A percentile compares a stretch with the other conserved stretches of the same genome.
Evolutionary conservation across 2,329 filamentous ascomycete species (phyloP).

Genomic region (Monilinia fructicola): DNA sequence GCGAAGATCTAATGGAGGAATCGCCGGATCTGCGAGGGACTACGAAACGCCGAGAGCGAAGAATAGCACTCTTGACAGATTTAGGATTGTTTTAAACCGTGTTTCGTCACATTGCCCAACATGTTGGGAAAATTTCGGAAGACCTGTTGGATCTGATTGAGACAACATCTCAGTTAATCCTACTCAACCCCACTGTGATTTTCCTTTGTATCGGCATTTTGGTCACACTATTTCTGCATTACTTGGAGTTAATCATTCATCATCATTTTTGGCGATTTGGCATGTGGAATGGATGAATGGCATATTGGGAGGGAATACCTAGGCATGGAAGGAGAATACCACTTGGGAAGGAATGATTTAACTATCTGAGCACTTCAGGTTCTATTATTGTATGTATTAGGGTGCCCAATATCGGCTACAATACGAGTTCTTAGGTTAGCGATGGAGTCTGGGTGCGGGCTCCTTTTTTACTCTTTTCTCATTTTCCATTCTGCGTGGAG

Average conservation of each 20-base stretch:
- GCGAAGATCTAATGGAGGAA: constrained; percentile 10
- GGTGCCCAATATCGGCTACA: neutral
- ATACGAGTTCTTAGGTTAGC: constrained; percentile 9
- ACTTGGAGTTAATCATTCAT: constrained; percentile 13
- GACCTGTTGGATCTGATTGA: no score
- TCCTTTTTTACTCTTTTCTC: neutral
- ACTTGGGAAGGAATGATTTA: neutral
- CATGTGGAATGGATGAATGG: constrained; percentile 12
- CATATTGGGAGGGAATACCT: constrained; percentile 1
- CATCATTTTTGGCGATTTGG: neutral
- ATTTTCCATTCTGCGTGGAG: neutral
- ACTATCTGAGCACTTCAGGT: neutral
- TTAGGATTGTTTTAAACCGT: constrained; percentile 12
- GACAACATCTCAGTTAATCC: no score
- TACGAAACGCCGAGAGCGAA: constrained; percentile 19
- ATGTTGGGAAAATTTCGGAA: no score
- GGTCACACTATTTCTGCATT: neutral
- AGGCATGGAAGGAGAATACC: neutral
- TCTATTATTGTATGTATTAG: neutral
- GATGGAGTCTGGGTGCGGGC: constrained; percentile 15
- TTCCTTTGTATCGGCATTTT: neutral
- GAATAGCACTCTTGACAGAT: constrained; percentile 11
- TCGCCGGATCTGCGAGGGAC: constrained; percentile 11
- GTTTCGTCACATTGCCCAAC: neutral
- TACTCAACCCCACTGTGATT: neutral